A percentile compares a stretch with the other conserved stretches of the same genome.
Conservation (phyloP, 805 yeast genomes). For the Brettanomyces sp. region DNA sequence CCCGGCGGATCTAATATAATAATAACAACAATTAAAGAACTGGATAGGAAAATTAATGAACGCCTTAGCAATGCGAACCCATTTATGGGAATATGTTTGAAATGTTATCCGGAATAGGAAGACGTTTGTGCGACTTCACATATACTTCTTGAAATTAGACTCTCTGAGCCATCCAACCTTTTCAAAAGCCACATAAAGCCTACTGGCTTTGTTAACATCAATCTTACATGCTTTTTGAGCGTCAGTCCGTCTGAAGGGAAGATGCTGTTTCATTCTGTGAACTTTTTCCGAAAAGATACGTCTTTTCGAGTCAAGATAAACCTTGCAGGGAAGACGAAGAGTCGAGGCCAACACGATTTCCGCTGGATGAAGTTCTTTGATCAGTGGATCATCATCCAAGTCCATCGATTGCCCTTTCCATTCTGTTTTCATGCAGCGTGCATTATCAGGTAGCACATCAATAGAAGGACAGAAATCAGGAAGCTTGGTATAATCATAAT, state of each 20-base stretch:
- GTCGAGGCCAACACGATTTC: conserved; percentile 80
- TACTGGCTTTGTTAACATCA: conserved; percentile 92
- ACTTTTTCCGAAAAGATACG: conserved; percentile 87
- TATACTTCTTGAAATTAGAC: conserved; percentile 45
- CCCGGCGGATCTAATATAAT: no score
- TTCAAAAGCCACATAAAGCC: conserved; percentile 84
- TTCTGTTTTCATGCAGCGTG: conserved; percentile 74
- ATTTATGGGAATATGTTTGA: no score
- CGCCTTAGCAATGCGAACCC: background rate
- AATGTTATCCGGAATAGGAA: no score
- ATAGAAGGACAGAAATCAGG: conserved; percentile 80
- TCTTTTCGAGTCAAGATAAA: conserved; percentile 72
- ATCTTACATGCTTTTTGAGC: conserved; percentile 97
- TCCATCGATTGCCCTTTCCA: conserved; percentile 99
- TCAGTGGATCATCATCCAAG: conserved; percentile 66
- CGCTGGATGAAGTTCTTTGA: conserved; percentile 76
- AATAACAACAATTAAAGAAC: no score
- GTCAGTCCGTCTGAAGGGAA: conserved; percentile 91
- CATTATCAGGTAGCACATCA: conserved; percentile 55
- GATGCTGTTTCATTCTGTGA: conserved; percentile 53
- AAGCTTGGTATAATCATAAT: conserved; percentile 55
- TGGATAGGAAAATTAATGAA: no score
- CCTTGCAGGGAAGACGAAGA: conserved; percentile 79
- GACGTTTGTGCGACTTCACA: conserved; percentile 10
- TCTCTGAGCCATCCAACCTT: conserved; percentile 89